phyloP scores from a whole-genome alignment of 2,329 filamentous ascomycete genomes.

The Ascochyta viciae-villosae region DNA sequence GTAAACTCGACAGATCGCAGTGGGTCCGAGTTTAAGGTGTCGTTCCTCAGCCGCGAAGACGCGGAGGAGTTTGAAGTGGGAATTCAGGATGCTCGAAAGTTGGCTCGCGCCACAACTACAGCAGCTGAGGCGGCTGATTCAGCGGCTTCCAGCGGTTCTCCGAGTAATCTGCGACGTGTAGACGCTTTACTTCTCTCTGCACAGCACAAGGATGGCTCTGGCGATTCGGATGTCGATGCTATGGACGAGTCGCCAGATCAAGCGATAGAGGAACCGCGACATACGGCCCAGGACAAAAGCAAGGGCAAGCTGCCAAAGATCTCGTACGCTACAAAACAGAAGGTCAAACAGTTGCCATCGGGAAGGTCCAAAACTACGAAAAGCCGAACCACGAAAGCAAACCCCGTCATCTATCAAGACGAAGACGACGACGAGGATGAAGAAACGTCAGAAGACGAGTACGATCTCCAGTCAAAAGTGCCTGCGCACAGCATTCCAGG shows the following conservation, averaged over 20 bases:
- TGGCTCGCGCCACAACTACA: not conserved
- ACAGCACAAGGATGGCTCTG: not conserved
- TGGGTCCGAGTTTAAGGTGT: constrained; percentile 29
- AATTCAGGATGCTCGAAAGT: constrained; percentile 3
- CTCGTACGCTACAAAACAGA: constrained; percentile 22
- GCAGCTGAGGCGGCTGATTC: not conserved
- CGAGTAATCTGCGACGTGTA: not conserved
- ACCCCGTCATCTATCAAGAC: not conserved
- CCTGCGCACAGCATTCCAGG: not conserved
- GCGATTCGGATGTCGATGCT: not conserved
- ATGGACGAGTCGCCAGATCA: not conserved
- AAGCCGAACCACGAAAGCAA: not conserved
- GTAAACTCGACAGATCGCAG: constrained; percentile 28
- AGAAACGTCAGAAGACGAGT: constrained; percentile 4
- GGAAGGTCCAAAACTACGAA: constrained; percentile 11
- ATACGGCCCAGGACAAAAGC: not conserved
- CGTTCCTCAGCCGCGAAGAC: constrained; percentile 26
- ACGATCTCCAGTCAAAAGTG: not conserved
- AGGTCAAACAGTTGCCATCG: constrained; percentile 8
- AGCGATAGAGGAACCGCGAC: not conserved
- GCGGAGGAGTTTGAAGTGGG: constrained; percentile 29
- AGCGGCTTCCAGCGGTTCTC: not conserved
- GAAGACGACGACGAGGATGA: not conserved
- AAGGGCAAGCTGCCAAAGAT: constrained; percentile 28
- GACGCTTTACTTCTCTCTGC: not conserved